Evolutionary conservation across 108 stramenopile genomes (phyloP), one percentile per base, ranked within the genome.

Genomic region (Cyclotella kingstonii): DNA sequence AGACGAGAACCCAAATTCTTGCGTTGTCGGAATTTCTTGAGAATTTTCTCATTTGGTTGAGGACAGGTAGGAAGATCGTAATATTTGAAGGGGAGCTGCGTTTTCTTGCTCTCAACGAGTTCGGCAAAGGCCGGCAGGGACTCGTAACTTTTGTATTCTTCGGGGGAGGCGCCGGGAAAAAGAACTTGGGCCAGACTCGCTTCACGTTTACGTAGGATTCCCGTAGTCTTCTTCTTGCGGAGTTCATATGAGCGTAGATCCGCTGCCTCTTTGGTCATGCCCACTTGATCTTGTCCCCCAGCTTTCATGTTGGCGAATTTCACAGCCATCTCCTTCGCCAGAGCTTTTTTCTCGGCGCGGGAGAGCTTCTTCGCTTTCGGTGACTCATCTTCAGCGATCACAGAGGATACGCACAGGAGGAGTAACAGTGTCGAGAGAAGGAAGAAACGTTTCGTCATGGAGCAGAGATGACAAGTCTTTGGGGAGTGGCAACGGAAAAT

Each of bases 31-130:
- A 73, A 73, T 35, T 58, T 42, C 42, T 64, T 73, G 49, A 70
- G 60, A 30, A 75, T 75, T 35, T 36, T 63, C 21, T 75, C 73
- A 11, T 54, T 62, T 30, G 73, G 73, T 28, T 59, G 65, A 4
- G 80, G 43, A 79, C 97, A 99, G 66, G 63, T 89, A 59, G 93
- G 90, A 33, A 98, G 73, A 49, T 93, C 84, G 80, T 99, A 98
- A 59, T 93, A 98, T 51, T 93, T 91, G 70, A 84, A 96, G 18
- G 98, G 98, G 23, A 97, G 72, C 61, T 97, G 95, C 12, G 89
- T 90, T 68, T 89, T 90, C 45, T 79, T 70, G 41, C 80, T 81
- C 34, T 84, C 79, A 21, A 89, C 86, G 18, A 82, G 54, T 53
- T 94, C 92, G 12, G 84, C 83, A 45, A 81, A 84, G 66, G 88